These are phyloP conservation scores for Letharia lupina DNA, from an alignment of 495 filamentous ascomycete genomes.

Conservation along the genomic window DNA sequence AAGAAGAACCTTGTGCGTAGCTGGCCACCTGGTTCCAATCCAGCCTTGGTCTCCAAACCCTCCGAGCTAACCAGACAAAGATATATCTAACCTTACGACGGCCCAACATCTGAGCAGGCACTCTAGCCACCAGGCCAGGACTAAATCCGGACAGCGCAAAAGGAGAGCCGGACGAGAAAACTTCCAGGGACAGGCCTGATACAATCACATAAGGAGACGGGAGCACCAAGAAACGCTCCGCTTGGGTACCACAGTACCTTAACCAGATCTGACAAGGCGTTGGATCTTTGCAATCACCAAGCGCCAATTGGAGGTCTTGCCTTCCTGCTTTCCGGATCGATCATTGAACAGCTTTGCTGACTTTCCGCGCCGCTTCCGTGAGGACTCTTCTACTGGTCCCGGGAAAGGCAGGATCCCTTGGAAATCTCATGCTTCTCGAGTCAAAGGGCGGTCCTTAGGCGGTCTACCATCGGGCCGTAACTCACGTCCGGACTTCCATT, in stretches of 20 bases:
- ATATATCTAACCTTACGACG: background rate
- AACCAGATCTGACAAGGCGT: background rate
- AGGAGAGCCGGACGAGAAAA: background rate
- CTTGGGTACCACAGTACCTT: background rate
- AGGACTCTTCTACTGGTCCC: background rate
- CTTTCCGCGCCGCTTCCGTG: background rate
- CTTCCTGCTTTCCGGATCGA: background rate
- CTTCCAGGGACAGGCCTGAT: background rate
- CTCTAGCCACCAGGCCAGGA: background rate
- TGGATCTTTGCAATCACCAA: background rate
- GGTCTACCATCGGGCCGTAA: background rate
- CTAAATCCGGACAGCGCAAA: background rate
- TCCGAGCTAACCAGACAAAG: background rate
- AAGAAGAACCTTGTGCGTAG: background rate
- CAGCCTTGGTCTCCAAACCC: background rate
- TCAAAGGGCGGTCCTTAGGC: background rate
- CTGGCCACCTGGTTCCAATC: background rate
- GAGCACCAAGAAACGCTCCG: background rate
- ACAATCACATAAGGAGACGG: background rate
- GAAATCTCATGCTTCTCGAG: background rate
- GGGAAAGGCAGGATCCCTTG: background rate
- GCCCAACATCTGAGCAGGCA: background rate
- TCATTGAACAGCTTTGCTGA: background rate
- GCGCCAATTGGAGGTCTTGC: background rate
- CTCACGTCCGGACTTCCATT: background rate